These are phyloP conservation scores for Marchantia polymorpha DNA, from an alignment of 225 moss, liverwort and hornwort species.

Conservation along the genomic window DNA sequence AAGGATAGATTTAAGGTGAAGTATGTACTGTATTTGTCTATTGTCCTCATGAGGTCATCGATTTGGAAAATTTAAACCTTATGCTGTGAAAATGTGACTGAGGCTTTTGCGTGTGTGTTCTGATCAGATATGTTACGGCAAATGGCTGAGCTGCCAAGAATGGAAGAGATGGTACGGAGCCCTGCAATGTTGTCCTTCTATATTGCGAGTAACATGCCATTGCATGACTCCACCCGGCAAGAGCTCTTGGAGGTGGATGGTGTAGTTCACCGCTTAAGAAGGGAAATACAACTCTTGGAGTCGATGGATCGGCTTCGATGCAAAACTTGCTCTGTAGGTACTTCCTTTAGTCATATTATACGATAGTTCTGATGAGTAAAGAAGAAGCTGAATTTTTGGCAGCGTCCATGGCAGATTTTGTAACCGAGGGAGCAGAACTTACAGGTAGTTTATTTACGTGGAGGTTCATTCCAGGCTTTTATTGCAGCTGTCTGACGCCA, in stretches of 20 bases:
- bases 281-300: conserved; percentile 86
- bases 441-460: neutral
- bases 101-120: neutral
- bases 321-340: conserved; percentile 67
- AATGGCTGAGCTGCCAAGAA: conserved; percentile 79
- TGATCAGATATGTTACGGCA: conserved; percentile 83
- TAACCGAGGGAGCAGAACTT: neutral
- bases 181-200: conserved; percentile 77
- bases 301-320: conserved; percentile 86
- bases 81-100: neutral
- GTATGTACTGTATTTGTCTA: neutral
- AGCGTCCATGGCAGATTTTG: neutral
- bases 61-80: neutral
- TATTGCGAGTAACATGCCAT: conserved; percentile 95
- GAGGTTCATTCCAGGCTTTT: neutral
- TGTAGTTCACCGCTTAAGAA: conserved; percentile 74
- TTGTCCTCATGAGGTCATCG: neutral
- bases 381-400: neutral
- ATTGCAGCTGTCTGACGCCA: neutral
- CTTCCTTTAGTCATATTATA: neutral
- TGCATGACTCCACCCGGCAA: conserved; percentile 91
- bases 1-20: neutral
- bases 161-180: conserved; percentile 72
- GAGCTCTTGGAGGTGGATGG: conserved; percentile 92
- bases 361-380: neutral